Base-by-base conservation (phyloP, 345 rosid species). In the Arabis alpina region DNA sequence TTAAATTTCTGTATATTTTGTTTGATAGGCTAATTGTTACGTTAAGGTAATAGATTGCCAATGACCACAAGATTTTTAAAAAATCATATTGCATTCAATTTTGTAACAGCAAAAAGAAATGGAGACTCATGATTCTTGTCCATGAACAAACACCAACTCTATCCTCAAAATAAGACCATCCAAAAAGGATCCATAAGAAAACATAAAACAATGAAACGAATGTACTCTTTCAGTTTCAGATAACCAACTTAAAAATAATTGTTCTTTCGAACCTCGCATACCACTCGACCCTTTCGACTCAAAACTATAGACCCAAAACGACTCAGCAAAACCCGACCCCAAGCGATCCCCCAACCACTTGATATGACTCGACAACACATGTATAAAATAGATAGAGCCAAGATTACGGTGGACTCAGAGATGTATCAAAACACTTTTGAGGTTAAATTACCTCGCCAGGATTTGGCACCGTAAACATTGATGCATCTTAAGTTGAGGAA, bases 401-500 rank as follows among this genome's bases (percentile, higher is more conserved):
- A 45, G 58, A 47, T 52, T 12, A 61, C 61, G 50, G 41, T 66
- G 43, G 72, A 75, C 64, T 53, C 69, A 28, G 25, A 51, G 39
- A 60, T 61, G 73, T 52, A 75, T 68, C 69, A 40, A 61, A 67
- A 60, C 63, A 58, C 41, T 51, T 66, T 13, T 6, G 60, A 55
- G 74, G 64, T 43, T 61, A 44, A 11, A 74, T 36, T 75, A 66
- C 56, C 68, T 74, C 55, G 24, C 72, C 55, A 16, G 39, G 77
- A 67, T 62, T 69, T 42, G 57, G 57, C 30, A 52, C 9, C 53
- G 28, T 56, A 41, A 40, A 70, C 57, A 27, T 10, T 54, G 60
- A 44, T 44, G 13, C 69, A 34, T 49, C 49, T 82, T 72, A 90
- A 60, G 86, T 64, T 8, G 87, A 82, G 50, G 92, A 42, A 61